Conservation (phyloP, 1,139 yeast genomes). For the Pichia sp. region DNA sequence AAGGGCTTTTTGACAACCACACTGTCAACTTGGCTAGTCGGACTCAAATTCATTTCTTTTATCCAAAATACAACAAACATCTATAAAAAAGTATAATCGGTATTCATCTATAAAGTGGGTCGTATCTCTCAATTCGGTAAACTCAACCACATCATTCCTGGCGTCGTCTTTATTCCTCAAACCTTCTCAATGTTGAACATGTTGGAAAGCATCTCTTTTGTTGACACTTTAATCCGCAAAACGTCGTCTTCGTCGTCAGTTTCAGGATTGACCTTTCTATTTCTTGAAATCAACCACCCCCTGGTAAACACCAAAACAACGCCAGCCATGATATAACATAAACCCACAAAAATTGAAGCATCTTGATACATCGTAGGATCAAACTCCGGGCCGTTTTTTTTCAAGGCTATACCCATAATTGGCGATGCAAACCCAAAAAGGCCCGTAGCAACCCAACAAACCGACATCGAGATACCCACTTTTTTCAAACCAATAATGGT, state of each 20-base stretch:
- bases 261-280: constrained; percentile 21
- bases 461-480: constrained; percentile 39
- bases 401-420: constrained; percentile 42
- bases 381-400: constrained; percentile 24
- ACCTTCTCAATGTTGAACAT: constrained; percentile 1
- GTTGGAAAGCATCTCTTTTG: constrained; percentile 2
- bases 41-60: no score
- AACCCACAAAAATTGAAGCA: constrained; percentile 48
- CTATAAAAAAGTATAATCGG: no score
- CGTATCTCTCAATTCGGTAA: no score
- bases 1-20: no score
- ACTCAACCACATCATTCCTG: no score
- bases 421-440: constrained; percentile 42
- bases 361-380: constrained; percentile 37
- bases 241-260: constrained; percentile 19
- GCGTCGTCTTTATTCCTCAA: not conserved
- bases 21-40: no score
- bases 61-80: no score
- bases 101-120: no score
- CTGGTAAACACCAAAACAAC: constrained; percentile 32
- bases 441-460: constrained; percentile 40
- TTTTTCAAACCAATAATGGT: constrained; percentile 40
- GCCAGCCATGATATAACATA: constrained; percentile 38
- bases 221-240: constrained; percentile 3
- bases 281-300: constrained; percentile 43